Percentiles rank a stretch among this genome's conserved stretches.
These are phyloP conservation scores for Colletotrichum australisinense DNA, from an alignment of 2,329 filamentous ascomycete species.

Conservation along the genomic window DNA sequence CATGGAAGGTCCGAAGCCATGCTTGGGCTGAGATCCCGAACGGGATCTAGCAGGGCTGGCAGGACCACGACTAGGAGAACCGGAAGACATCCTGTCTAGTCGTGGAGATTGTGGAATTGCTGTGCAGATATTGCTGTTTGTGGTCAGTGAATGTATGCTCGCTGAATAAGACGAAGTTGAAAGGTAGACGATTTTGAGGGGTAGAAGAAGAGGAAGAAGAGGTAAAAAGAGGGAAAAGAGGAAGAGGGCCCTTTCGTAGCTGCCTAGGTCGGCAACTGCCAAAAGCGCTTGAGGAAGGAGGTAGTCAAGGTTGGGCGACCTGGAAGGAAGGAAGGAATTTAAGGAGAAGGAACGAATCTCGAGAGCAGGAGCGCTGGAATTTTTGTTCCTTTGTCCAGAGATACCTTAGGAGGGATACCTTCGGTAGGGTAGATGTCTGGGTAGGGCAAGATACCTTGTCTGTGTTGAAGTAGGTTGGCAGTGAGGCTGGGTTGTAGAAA, in stretches of 20 bases:
- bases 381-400: neutral
- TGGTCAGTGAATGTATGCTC: neutral
- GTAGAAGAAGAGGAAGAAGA: neutral
- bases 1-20: slow-evolving; percentile 36
- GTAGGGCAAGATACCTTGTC: neutral
- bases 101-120: neutral
- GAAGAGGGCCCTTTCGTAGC: neutral
- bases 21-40: slow-evolving; percentile 18
- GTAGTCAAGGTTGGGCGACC: neutral
- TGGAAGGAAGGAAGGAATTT: neutral
- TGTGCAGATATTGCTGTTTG: neutral
- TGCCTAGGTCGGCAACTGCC: neutral
- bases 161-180: neutral
- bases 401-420: too few species aligned
- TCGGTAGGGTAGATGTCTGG: neutral
- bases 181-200: neutral
- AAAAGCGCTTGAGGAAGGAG: neutral
- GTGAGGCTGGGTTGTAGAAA: neutral
- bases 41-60: neutral
- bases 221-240: neutral
- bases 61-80: slow-evolving; percentile 1
- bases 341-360: neutral
- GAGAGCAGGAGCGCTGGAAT: too few species aligned
- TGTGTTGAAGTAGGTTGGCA: neutral
- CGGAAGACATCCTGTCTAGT: slow-evolving; percentile 9